Percentiles rank a stretch among this genome's conserved stretches.
These are phyloP conservation scores for Boletus tomentosulus DNA, from an alignment of 768 basidiomycete species.

Conservation along the genomic window DNA sequence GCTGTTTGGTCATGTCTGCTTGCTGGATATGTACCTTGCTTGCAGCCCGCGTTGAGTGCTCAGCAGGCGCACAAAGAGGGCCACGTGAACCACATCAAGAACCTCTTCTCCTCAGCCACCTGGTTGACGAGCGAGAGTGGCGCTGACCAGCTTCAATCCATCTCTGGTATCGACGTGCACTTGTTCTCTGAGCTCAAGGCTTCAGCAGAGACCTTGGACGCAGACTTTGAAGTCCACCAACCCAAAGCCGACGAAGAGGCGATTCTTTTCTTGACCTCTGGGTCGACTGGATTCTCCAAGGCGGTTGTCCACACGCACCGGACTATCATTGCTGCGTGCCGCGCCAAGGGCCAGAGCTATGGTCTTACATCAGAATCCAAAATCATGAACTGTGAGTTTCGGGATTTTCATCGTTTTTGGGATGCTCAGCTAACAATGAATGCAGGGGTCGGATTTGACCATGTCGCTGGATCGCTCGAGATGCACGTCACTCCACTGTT, in stretches of 20 bases:
- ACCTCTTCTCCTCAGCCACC: conserved; percentile 26
- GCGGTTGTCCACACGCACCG: conserved; percentile 15
- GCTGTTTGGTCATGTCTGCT: conserved; percentile 30
- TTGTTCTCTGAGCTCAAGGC: conserved; percentile 15
- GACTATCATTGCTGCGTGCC: conserved; percentile 34
- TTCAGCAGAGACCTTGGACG: conserved; percentile 1
- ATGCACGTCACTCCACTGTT: conserved; percentile 37
- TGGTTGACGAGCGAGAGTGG: conserved; percentile 28
- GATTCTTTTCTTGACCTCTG: conserved; percentile 37
- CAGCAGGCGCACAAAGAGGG: conserved; percentile 30
- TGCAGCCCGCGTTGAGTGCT: conserved; percentile 31
- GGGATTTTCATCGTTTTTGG: neutral
- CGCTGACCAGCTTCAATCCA: conserved; percentile 15
- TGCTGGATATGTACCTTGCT: conserved; percentile 29
- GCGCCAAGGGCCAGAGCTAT: conserved; percentile 34
- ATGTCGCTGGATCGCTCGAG: conserved; percentile 42
- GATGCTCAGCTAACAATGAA: neutral
- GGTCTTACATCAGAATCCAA: conserved; percentile 30
- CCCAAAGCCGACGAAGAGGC: conserved; percentile 27
- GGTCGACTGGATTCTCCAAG: conserved; percentile 43
- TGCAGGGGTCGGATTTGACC: conserved; percentile 42
- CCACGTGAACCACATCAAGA: conserved; percentile 26
- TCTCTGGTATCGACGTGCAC: conserved; percentile 16
- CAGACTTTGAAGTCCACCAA: conserved; percentile 16
- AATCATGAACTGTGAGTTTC: conserved; percentile 37